These are phyloP conservation scores for Croton setiger DNA, from an alignment of 441 rosid genomes.

Conservation along the genomic window DNA sequence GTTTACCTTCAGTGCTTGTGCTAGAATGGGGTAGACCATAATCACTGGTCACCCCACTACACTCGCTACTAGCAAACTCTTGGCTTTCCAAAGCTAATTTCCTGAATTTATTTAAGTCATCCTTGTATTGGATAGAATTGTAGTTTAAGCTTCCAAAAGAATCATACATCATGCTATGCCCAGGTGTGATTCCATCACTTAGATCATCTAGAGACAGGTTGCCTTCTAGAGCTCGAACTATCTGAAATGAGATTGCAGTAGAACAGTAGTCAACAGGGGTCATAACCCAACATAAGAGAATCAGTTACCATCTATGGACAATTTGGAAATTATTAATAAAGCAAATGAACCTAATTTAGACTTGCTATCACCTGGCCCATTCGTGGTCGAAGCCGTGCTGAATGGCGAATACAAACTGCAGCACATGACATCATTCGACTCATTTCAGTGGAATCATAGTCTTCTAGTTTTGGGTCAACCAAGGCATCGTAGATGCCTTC, in stretches of 20 bases:
- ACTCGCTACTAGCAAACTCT: constrained; percentile 48
- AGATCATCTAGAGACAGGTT: constrained; percentile 59
- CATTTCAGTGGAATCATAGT: constrained; percentile 69
- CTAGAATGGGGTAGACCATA: constrained; percentile 55
- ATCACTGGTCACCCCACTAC: constrained; percentile 65
- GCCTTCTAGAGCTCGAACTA: constrained; percentile 83
- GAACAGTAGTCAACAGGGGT: neutral
- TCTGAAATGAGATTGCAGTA: constrained; percentile 37
- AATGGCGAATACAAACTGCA: constrained; percentile 83
- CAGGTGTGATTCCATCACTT: constrained; percentile 73
- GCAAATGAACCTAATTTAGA: neutral
- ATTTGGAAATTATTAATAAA: neutral
- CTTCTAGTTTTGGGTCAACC: constrained; percentile 55
- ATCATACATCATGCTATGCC: constrained; percentile 49
- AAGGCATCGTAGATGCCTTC: constrained; percentile 55
- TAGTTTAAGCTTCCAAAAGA: constrained; percentile 73
- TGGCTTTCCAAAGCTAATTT: constrained; percentile 62
- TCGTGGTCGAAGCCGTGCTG: constrained; percentile 75
- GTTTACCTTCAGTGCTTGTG: constrained; percentile 66
- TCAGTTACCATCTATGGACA: too few relatives aligned
- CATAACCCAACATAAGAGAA: too few relatives aligned
- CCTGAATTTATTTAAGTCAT: constrained; percentile 77
- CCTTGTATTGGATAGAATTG: constrained; percentile 60
- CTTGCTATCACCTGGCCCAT: constrained; percentile 72
- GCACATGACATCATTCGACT: constrained; percentile 85